Conservation (phyloP, 2,329 filamentous ascomycete species). For the Monosporascus sp. region DNA sequence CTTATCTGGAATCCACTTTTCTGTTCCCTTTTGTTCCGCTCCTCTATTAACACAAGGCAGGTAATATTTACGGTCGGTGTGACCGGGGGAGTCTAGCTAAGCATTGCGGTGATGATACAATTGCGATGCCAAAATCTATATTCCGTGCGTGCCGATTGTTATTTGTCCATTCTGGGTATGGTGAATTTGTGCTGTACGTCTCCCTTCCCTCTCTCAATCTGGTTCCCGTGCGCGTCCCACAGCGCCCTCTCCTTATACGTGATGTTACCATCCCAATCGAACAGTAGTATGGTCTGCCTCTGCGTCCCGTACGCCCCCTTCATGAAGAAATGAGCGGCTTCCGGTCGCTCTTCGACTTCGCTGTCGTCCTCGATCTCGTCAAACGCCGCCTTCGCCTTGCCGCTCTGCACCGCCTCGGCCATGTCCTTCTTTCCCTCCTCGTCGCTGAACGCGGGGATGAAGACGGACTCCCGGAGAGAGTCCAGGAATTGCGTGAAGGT, state of each 20-base stretch:
- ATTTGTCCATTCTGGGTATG: conserved; percentile 26
- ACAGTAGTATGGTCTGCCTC: conserved; percentile 55
- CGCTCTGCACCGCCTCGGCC: conserved; percentile 33
- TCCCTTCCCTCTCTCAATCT: conserved; percentile 46
- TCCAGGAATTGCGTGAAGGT: conserved; percentile 50
- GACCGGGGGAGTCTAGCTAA: neutral
- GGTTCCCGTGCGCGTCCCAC: conserved; percentile 53
- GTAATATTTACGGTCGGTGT: no score
- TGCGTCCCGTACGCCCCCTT: conserved; percentile 61
- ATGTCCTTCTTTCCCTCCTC: conserved; percentile 39
- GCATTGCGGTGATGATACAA: neutral
- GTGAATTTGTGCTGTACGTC: conserved; percentile 52
- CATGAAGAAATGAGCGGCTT: conserved; percentile 39
- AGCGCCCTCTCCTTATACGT: conserved; percentile 54
- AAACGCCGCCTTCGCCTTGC: conserved; percentile 31
- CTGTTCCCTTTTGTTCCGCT: no score
- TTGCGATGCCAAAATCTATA: neutral
- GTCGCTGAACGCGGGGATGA: conserved; percentile 53
- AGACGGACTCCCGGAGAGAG: conserved; percentile 54
- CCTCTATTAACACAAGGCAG: no score
- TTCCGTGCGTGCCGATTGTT: neutral
- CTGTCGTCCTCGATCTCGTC: conserved; percentile 31
- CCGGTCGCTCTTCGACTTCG: conserved; percentile 29
- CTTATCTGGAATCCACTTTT: no score
- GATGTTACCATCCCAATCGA: conserved; percentile 59